A percentile compares a stretch with the other conserved stretches of the same genome.
Conservation (phyloP, 2,329 filamentous ascomycete genomes). For the Polytolypa hystricis region DNA sequence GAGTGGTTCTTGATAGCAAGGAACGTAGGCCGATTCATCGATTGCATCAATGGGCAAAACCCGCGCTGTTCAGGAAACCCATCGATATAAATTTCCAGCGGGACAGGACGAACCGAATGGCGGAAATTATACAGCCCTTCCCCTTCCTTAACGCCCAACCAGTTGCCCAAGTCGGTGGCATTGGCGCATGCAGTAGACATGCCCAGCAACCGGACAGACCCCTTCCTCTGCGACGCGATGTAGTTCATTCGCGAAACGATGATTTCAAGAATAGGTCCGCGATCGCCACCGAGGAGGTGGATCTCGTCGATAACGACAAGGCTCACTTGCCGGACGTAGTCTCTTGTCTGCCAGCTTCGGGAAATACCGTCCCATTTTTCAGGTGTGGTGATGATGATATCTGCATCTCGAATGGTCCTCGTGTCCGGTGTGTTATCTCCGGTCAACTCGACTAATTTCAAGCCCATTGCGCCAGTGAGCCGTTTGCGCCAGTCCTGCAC, state of each 20-base stretch:
- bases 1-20: constrained; percentile 94
- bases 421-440: constrained; percentile 98
- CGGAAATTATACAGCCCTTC: constrained; percentile 94
- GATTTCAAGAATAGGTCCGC: constrained; percentile 95
- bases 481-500: constrained; percentile 89
- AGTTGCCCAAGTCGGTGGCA: constrained; percentile 84
- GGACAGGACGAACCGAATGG: constrained; percentile 91
- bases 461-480: constrained; percentile 67
- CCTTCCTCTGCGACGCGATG: constrained; percentile 87
- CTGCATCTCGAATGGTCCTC: constrained; percentile 84
- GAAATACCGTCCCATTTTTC: constrained; percentile 99
- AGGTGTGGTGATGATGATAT: constrained; percentile 97
- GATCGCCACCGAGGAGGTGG: constrained; percentile 88
- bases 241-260: constrained; percentile 95
- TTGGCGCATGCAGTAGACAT: constrained; percentile 99
- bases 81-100: constrained; percentile 92
- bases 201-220: constrained; percentile 78
- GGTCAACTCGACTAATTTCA: constrained; percentile 90
- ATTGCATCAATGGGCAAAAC: constrained; percentile 97
- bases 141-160: constrained; percentile 91
- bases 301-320: constrained; percentile 98
- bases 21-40: constrained; percentile 96
- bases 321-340: constrained; percentile 88
- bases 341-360: constrained; percentile 95
- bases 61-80: constrained; percentile 91